These are phyloP conservation scores for Aspergillus terreus DNA, from an alignment of 2,329 filamentous ascomycete species.

Conservation along the genomic window DNA sequence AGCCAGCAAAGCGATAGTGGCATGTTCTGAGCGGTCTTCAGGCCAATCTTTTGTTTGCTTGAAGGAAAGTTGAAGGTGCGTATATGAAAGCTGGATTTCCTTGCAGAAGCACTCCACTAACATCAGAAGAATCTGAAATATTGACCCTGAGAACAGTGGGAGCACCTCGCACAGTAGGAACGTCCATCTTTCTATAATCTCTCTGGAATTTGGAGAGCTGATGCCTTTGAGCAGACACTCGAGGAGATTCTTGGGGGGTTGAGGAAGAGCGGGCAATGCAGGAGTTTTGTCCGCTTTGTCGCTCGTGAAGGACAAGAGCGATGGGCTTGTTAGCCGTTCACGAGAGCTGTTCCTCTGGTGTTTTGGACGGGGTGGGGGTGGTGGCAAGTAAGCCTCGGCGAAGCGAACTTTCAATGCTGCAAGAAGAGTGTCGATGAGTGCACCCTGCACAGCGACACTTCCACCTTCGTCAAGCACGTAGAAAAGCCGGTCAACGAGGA, in stretches of 20 bases:
- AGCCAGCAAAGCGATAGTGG: constrained; percentile 74
- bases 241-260: constrained; percentile 64
- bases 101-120: constrained; percentile 84
- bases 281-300: constrained; percentile 41
- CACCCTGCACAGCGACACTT: constrained; percentile 70
- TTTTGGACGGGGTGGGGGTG: constrained; percentile 26
- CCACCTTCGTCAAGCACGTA: constrained; percentile 55
- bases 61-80: constrained; percentile 56
- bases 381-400: constrained; percentile 33
- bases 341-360: constrained; percentile 37
- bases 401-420: constrained; percentile 64
- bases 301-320: constrained; percentile 44
- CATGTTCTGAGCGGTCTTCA: constrained; percentile 55
- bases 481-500: constrained; percentile 65
- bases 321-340: constrained; percentile 38
- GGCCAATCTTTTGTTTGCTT: constrained; percentile 37
- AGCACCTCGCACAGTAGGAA: constrained; percentile 78
- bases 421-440: constrained; percentile 74
- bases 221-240: constrained; percentile 79
- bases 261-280: constrained; percentile 30
- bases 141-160: constrained; percentile 75
- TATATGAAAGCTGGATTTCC: constrained; percentile 71
- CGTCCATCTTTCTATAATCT: constrained; percentile 88
- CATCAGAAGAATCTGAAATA: constrained; percentile 87
- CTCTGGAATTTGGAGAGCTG: constrained; percentile 66